These are phyloP conservation scores for Apiospora rasikravindrae DNA, from an alignment of 2,329 filamentous ascomycete genomes.

Conservation along the genomic window DNA sequence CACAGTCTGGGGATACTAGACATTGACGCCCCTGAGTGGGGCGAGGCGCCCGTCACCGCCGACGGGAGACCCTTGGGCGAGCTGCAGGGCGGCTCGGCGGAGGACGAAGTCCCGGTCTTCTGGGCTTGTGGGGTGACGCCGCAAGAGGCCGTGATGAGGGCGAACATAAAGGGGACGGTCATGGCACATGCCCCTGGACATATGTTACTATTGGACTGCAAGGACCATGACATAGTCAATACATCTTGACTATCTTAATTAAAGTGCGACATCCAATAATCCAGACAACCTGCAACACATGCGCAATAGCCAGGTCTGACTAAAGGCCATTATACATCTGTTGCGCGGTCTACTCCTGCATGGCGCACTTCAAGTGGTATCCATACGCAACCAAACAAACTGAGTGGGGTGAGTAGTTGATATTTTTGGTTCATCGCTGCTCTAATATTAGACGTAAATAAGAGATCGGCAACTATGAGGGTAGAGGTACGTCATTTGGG, in stretches of 20 bases:
- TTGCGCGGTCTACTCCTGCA: neutral
- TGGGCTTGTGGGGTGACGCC: constrained; percentile 72
- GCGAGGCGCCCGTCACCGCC: constrained; percentile 50
- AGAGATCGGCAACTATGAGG: neutral
- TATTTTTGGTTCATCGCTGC: neutral
- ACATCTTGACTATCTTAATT: neutral
- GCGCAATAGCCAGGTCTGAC: neutral
- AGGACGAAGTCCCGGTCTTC: constrained; percentile 59
- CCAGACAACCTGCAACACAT: neutral
- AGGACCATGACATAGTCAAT: constrained; percentile 43
- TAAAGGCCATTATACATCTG: neutral
- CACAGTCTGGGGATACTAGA: constrained; percentile 58
- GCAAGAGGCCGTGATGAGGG: constrained; percentile 66
- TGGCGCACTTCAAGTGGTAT: neutral
- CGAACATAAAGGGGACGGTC: constrained; percentile 57
- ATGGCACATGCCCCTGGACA: constrained; percentile 67
- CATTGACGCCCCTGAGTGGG: constrained; percentile 60
- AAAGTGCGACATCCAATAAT: neutral
- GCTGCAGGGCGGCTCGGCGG: constrained; percentile 27
- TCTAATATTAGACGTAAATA: neutral
- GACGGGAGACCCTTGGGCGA: constrained; percentile 45
- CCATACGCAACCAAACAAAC: neutral
- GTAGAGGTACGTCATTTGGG: too few species aligned
- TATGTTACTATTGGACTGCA: constrained; percentile 64
- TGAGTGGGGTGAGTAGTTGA: neutral